Evolutionary conservation across 169 alveolate species (phyloP).

Genomic region (Cryptosporidium baileyi): DNA sequence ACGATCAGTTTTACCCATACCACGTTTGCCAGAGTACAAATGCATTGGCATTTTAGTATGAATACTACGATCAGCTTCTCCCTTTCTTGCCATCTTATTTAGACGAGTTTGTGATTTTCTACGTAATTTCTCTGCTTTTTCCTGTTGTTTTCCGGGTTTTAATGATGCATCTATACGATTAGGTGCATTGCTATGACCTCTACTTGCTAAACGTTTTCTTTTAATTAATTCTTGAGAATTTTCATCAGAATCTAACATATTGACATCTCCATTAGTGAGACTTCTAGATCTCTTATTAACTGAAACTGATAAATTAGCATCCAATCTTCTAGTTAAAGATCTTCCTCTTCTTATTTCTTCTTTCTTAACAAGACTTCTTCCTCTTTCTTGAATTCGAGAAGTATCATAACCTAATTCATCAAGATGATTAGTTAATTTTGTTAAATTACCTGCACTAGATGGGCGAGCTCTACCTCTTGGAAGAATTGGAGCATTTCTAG

Average conservation of each 20-base stretch:
- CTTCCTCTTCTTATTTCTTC: conserved; percentile 65
- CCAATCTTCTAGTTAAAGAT: conserved; percentile 44
- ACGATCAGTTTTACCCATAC: conserved; percentile 91
- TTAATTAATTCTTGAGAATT: conserved; percentile 12
- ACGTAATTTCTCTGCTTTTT: conserved; percentile 69
- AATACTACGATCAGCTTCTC: conserved; percentile 91
- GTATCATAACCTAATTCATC: conserved; percentile 37
- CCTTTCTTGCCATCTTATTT: conserved; percentile 78
- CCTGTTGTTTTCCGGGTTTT: conserved; percentile 71
- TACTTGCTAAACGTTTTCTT: conserved; percentile 61
- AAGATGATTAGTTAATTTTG: conserved; percentile 38
- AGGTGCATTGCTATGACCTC: conserved; percentile 67
- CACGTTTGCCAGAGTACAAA: conserved; percentile 95
- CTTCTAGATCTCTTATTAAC: conserved; percentile 15
- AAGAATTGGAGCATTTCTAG: conserved; percentile 52
- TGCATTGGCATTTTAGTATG: conserved; percentile 91
- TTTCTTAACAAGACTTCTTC: conserved; percentile 34
- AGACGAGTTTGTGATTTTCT: conserved; percentile 72
- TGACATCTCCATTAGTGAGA: neutral
- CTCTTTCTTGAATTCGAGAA: conserved; percentile 40
- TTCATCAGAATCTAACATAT: conserved; percentile 4
- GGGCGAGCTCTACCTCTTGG: conserved; percentile 68
- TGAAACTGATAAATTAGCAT: neutral
- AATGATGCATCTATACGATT: conserved; percentile 70
- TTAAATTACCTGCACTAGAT: conserved; percentile 30